Evolutionary conservation across 192 early-diverging fungal species (phyloP).

Genomic region (Entomortierella parvispora): DNA sequence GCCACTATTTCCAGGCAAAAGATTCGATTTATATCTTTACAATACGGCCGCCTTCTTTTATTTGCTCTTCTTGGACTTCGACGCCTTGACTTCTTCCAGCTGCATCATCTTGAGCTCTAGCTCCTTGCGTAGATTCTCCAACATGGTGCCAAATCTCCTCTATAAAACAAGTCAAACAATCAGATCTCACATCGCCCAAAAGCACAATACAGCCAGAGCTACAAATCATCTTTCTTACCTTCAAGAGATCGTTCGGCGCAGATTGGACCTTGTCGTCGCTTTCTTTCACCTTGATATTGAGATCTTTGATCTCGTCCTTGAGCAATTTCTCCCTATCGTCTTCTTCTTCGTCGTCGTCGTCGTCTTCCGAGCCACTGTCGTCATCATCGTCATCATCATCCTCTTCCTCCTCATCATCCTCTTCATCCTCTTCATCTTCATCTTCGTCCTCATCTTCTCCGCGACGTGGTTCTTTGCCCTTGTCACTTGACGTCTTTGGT

Average conservation of each 20-base stretch:
- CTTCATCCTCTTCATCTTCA: slow-evolving; percentile 50
- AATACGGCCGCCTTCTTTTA: not conserved
- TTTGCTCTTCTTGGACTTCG: slow-evolving; percentile 34
- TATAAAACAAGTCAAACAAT: too few species aligned
- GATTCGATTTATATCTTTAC: too few species aligned
- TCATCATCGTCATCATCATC: slow-evolving; percentile 61
- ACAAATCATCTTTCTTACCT: slow-evolving; percentile 55
- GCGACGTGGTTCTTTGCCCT: slow-evolving; percentile 43
- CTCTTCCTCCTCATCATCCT: slow-evolving; percentile 61
- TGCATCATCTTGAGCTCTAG: slow-evolving; percentile 69
- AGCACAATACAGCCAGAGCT: too few species aligned
- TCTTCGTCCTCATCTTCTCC: slow-evolving; percentile 32
- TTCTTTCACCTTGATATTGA: slow-evolving; percentile 67
- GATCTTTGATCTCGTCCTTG: slow-evolving; percentile 71
- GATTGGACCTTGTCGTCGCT: slow-evolving; percentile 62
- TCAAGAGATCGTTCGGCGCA: slow-evolving; percentile 78
- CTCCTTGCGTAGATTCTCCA: slow-evolving; percentile 67
- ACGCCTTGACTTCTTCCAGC: slow-evolving; percentile 54
- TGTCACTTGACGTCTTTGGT: not conserved
- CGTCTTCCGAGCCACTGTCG: slow-evolving; percentile 63
- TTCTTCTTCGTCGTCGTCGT: slow-evolving; percentile 61
- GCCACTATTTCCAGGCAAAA: too few species aligned
- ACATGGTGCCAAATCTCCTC: slow-evolving; percentile 76
- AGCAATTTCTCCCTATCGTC: slow-evolving; percentile 62
- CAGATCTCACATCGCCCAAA: too few species aligned